Base-by-base conservation (phyloP, 106 monocot species). In the Dendrobium huoshanense region DNA sequence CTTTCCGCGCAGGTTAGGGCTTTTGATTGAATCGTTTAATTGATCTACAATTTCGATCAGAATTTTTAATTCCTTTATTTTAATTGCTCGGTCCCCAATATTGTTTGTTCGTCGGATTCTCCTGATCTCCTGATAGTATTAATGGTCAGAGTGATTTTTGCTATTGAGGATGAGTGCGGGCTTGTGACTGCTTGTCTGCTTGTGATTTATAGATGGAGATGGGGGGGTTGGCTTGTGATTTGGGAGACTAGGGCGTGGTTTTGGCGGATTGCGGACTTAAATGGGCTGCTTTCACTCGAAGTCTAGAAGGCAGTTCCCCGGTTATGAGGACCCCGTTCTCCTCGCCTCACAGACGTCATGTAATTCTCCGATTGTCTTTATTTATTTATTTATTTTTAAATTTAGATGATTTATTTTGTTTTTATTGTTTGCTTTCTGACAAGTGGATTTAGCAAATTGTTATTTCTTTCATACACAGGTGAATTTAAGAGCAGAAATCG, bases 261-360 rank as follows among this genome's bases (percentile, higher is more conserved):
- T 25, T 20, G 64, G 64, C 64, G 64, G 64, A 65, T 11, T 65
- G 64, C n/a, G 5, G 64, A 20, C 25, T 20, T 65, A 65, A 65
- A 65, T 65, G 64, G 64, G 64, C 20, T 65, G 64, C 64, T 65
- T 65, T 65, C 64, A 22, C 24, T 65, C 64, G 64, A 65, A 20
- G 24, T 22, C 20, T 7, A 65, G 64, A 9, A 65, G 25, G 64
- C 20, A 65, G 64, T 65, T 65, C 22, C 64, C 24, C 7, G 22
- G 64, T 65, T 24, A 65, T 65, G 64, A 65, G 64, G 64, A 65
- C 22, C 64, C 64, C 6, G 22, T 65, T 20, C 20, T 65, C 2
- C 64, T 65, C 64, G 64, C 64, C 64, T 65, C 64, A 5, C 64
- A 65, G 24, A 65, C 64, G 64, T 65, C 64, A 24, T 65, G 64